These are phyloP conservation scores for Sporisorium iseilematis-ciliati DNA, from an alignment of 1,284 basidiomycete species.

Conservation along the genomic window DNA sequence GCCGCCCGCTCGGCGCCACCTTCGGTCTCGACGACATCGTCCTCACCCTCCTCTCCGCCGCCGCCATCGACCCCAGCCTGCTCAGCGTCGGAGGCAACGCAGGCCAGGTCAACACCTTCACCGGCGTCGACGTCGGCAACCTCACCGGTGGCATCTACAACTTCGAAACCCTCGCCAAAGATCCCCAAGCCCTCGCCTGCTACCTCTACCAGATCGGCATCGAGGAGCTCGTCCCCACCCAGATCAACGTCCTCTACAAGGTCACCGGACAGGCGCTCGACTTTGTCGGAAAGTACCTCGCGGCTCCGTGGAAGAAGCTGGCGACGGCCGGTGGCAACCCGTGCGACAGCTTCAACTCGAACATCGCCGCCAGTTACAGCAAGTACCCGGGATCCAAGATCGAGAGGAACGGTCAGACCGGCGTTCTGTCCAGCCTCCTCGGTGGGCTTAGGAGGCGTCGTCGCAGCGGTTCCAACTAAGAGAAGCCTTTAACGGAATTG, in stretches of 20 bases:
- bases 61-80: constrained; percentile 39
- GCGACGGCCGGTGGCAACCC: constrained; percentile 49
- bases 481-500: too few relatives aligned
- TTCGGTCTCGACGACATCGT: constrained; percentile 59
- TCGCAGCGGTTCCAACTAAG: constrained; percentile 2
- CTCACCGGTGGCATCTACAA: constrained; percentile 52
- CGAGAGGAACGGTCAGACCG: constrained; percentile 24
- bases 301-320: constrained; percentile 29
- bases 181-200: constrained; percentile 48
- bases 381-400: constrained; percentile 51
- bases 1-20: constrained; percentile 49
- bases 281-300: constrained; percentile 46
- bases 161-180: constrained; percentile 21
- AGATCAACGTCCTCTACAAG: constrained; percentile 54
- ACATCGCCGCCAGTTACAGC: constrained; percentile 28
- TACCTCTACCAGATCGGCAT: constrained; percentile 55
- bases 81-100: constrained; percentile 56
- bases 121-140: constrained; percentile 52
- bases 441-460: constrained; percentile 19
- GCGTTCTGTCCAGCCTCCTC: constrained; percentile 30
- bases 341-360: constrained; percentile 38
- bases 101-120: constrained; percentile 57
- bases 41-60: constrained; percentile 47
- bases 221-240: constrained; percentile 47
- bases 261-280: constrained; percentile 36